Evolutionary conservation across 306 rosid species (phyloP).

Genomic region (Lagenaria siceraria): DNA sequence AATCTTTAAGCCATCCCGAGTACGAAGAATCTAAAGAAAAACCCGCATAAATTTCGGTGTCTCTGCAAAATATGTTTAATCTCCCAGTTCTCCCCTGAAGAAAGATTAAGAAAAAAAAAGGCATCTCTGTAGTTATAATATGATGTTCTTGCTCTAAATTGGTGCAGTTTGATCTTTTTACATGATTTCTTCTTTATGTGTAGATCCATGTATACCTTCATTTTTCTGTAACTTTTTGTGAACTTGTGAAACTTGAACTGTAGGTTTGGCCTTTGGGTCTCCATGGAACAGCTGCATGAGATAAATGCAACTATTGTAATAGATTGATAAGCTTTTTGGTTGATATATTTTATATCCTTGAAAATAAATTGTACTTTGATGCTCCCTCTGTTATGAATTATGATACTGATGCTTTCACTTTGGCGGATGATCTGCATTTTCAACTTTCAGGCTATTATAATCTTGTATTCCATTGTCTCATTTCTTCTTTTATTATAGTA

Average conservation of each 20-base stretch:
- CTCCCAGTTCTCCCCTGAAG: neutral
- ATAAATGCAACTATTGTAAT: slow-evolving; percentile 1
- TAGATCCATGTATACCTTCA: slow-evolving; percentile 9
- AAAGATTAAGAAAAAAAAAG: too few species aligned
- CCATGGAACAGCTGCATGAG: neutral
- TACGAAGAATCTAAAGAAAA: neutral
- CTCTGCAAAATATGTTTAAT: neutral
- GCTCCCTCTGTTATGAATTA: neutral
- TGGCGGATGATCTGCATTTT: neutral
- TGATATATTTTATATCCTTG: neutral
- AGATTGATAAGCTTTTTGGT: neutral
- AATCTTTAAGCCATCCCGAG: neutral
- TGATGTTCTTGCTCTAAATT: slow-evolving; percentile 6
- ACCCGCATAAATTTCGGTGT: neutral
- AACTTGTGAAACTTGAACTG: neutral
- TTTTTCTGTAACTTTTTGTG: neutral
- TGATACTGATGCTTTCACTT: neutral
- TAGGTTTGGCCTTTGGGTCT: neutral
- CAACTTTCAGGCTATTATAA: neutral
- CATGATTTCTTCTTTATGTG: slow-evolving; percentile 1
- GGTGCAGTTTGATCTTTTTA: slow-evolving; percentile 1
- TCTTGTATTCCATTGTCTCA: neutral
- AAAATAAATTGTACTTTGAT: neutral
- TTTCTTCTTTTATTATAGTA: neutral
- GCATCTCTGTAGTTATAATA: neutral